Percentiles rank a stretch among this genome's conserved stretches.
Evolutionary conservation across 2,329 filamentous ascomycete species (phyloP).

Genomic region (Cladosporium sp.): DNA sequence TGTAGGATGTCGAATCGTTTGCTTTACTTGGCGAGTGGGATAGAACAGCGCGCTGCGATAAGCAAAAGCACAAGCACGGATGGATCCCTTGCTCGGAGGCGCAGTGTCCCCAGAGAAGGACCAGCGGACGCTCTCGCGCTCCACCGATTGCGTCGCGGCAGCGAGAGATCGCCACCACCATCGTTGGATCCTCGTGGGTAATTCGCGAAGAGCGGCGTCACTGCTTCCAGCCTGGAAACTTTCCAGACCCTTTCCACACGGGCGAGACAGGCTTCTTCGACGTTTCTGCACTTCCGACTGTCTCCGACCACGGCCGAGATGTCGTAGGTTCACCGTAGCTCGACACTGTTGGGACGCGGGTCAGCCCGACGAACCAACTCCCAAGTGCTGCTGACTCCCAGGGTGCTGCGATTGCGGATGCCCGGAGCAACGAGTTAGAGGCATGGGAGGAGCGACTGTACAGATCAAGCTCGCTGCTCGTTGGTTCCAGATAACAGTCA

Average conservation of each 20-base stretch:
- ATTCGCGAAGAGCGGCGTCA: background rate
- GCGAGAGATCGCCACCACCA: conserved; percentile 2
- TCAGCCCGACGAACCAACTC: background rate
- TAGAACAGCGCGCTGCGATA: background rate
- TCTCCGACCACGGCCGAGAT: conserved; percentile 2
- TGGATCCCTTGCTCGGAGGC: conserved; percentile 2
- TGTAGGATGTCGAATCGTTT: conserved; percentile 52
- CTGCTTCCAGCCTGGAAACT: background rate
- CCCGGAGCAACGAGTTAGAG: background rate
- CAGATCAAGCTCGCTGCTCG: conserved; percentile 2
- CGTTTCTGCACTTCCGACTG: background rate
- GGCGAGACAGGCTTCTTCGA: background rate
- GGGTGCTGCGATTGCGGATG: conserved; percentile 2
- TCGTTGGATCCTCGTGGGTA: background rate
- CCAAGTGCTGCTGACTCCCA: background rate
- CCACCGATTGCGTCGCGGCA: conserved; percentile 6
- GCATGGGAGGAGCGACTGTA: background rate
- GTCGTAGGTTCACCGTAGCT: conserved; percentile 6
- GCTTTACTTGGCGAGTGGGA: background rate
- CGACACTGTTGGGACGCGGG: background rate
- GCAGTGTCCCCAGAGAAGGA: background rate
- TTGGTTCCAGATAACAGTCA: conserved; percentile 11
- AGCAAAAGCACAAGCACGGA: conserved; percentile 9
- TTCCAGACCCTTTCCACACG: conserved; percentile 3
- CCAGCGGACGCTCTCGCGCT: background rate